A percentile compares a stretch with the other conserved stretches of the same genome.
Conservation (phyloP, 164 flowering plant genomes). For the Aristolochia contorta region DNA sequence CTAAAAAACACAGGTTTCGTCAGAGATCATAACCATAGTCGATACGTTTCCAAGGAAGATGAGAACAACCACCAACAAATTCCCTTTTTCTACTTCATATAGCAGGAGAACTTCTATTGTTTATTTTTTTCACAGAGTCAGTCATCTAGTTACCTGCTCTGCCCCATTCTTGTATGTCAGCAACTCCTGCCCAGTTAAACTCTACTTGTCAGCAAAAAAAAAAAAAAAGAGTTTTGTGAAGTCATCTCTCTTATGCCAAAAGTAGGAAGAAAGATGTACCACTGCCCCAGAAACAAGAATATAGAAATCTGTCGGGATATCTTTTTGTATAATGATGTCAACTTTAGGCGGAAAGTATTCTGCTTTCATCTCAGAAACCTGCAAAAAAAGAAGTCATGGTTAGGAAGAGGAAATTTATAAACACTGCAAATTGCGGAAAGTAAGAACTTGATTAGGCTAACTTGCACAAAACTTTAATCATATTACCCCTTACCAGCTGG, state of each 20-base stretch:
- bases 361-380: constrained; percentile 87
- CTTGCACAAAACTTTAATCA: no score
- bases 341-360: constrained; percentile 89
- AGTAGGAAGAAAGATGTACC: constrained; percentile 28
- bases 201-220: neutral
- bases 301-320: constrained; percentile 83
- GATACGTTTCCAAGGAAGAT: no score
- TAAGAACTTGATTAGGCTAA: neutral
- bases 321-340: constrained; percentile 75
- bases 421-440: neutral
- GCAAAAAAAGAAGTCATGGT: neutral
- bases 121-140: no score
- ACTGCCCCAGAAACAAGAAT: constrained; percentile 73
- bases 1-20: no score
- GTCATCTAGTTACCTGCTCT: constrained; percentile 49
- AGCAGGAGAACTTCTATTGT: no score
- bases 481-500: constrained; percentile 37
- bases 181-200: constrained; percentile 52
- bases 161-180: constrained; percentile 47
- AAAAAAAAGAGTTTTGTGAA: neutral
- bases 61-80: no score
- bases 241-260: neutral
- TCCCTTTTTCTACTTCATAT: no score
- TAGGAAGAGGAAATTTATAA: neutral
- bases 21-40: no score